Base-by-base conservation (phyloP, 805 yeast genomes). In the Spathaspora sp. region DNA sequence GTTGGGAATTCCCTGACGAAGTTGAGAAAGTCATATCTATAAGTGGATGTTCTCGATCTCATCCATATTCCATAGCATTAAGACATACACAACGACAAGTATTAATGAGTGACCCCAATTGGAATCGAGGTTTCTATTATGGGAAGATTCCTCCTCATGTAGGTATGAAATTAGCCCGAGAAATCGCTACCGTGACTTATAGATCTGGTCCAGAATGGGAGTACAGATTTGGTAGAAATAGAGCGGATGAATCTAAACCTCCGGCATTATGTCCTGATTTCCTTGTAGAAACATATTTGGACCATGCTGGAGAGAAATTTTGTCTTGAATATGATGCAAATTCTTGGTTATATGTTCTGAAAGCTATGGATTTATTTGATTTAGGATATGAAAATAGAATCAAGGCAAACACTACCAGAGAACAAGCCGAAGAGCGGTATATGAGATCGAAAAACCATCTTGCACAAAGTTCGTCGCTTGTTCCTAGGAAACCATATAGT, bases 181-280 rank as follows among this genome's bases (percentile, higher is more conserved):
- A 90, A 66, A 89, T 92, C 47, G 97, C 97, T 31, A 92, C 97
- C 0, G 89, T 92, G 50, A 90, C 97, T 0, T 92, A 92, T 67
- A 77, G 97, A 58, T 89, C 96, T 1, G 97, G 97, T 2, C 97
- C 97, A 1, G 97, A 92, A 68, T 92, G 97, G 97, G 97, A 92
- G 66, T 82, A 84, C 55, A 73, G 97, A 53, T 92, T 92, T 66
- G 97, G 97, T 3, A 81, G 96, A 51, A 89, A 87, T 59, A 76
- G 97, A 54, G 86, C 96, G 0, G 91, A 89, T 63, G 93, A 90
- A 17, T 72, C 82, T 1, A 76, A 75, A 54, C 80, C 86, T 12
- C 97, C 97, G 2, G 96, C 96, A 0, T 73, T 92, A 31, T 92
- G 97, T 66, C 96, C 97, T 0, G 97, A 92, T 63, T 92, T 90